Evolutionary conservation across 2,329 filamentous ascomycete species (phyloP), one percentile per base, ranked within the genome.

Genomic region (Lachnellula hyalina): DNA sequence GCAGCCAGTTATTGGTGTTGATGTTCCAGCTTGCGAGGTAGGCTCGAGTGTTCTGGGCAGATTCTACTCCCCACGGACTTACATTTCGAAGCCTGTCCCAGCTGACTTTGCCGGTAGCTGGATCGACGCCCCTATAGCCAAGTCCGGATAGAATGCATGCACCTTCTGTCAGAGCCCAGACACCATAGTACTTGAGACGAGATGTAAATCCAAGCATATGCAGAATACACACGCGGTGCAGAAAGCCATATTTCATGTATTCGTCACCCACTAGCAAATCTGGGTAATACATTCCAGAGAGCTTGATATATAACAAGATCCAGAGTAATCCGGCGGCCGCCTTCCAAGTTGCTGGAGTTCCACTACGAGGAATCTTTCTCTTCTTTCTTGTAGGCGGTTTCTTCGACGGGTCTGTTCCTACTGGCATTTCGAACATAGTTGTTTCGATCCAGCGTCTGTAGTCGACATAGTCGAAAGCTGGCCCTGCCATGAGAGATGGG

Each of bases 1-100:
- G 84, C 58, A 99, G 76, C 94, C 94, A 99, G 66, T 90, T 84
- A 71, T 96, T 99, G 12, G 94, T 99, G 73, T 97, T 97, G 76
- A 96, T 96, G 72, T 99, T 99, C 94, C 94, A 99, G 66, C 84
- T 88, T 48, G 86, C 93, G 3, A 99, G 80, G 66, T 94, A 97
- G 1, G 84, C 91, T 52, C 93, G 85, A n/a, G 89, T 89, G 70
- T 97, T 99, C 73, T 96, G 92, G 1, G 93, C 94, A 0, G 84
- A 79, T 74, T 99, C 94, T 28, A 99, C 89, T 2, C 82, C 84
- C 79, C 85, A 86, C 0, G 94, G 88, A 62, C 89, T 85, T 63
- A 99, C 90, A 68, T 99, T 99, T 64, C 90, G 87, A 17, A 97
- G 76, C 28, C 93, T 85, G 67, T 96, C 86, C 89, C 94, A 99